phyloP scores from a whole-genome alignment of 176 grass and related monocot genomes.

The Zea luxurians region DNA sequence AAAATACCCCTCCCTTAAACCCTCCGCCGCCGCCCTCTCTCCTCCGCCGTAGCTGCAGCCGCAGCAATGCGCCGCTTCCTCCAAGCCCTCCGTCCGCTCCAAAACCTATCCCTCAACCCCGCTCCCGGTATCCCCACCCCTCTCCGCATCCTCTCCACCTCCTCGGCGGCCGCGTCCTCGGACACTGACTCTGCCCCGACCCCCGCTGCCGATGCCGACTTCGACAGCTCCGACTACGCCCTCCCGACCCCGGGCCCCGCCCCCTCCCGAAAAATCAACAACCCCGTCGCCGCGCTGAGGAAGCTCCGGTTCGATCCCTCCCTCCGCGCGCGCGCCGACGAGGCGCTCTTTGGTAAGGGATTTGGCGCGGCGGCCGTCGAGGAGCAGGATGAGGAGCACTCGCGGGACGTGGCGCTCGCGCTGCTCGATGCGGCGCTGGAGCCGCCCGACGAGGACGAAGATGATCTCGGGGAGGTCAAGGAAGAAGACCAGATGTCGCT shows the following conservation, averaged over 20 bases:
- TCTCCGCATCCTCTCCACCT: slow-evolving; percentile 42
- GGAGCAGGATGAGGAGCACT: slow-evolving; percentile 55
- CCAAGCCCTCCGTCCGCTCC: slow-evolving; percentile 32
- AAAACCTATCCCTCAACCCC: background rate
- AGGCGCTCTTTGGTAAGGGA: slow-evolving; percentile 57
- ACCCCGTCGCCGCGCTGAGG: slow-evolving; percentile 34
- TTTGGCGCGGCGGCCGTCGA: background rate
- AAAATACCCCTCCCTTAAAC: slow-evolving; percentile 41
- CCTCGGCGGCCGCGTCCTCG: slow-evolving; percentile 29
- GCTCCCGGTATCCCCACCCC: background rate
- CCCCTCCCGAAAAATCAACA: slow-evolving; percentile 6
- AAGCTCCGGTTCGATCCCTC: slow-evolving; percentile 60
- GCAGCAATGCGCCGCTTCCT: slow-evolving; percentile 44
- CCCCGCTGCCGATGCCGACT: slow-evolving; percentile 24
- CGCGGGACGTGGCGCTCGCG: slow-evolving; percentile 65
- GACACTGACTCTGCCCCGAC: slow-evolving; percentile 24
- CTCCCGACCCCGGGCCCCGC: slow-evolving; percentile 34
- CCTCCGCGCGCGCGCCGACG: slow-evolving; percentile 72
- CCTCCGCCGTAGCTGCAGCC: too few relatives aligned
- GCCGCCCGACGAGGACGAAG: slow-evolving; percentile 61
- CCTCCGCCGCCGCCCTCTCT: slow-evolving; percentile 30
- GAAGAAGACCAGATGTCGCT: slow-evolving; percentile 90
- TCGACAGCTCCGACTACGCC: slow-evolving; percentile 42
- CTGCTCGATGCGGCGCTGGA: slow-evolving; percentile 80
- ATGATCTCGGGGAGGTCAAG: slow-evolving; percentile 59